These are phyloP conservation scores for Clavispora carvajalis DNA, from an alignment of 805 yeast genomes.

Conservation along the genomic window DNA sequence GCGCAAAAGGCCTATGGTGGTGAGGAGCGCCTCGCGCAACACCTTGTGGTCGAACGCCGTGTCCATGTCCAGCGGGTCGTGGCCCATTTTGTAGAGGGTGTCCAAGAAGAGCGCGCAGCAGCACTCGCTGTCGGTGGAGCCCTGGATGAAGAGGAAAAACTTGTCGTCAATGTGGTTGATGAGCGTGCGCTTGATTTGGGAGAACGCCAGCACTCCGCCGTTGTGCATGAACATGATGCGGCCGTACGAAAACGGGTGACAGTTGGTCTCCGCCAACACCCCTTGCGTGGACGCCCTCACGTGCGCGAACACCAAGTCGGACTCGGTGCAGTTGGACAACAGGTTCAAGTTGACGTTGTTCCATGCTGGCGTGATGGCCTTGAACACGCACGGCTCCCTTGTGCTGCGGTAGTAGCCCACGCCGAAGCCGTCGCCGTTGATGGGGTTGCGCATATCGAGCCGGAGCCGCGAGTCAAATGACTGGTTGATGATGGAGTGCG, in stretches of 20 bases:
- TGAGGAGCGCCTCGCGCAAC: conserved; percentile 62
- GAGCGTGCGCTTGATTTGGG: conserved; percentile 64
- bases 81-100: conserved; percentile 68
- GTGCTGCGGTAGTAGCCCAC: conserved; percentile 73
- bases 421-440: conserved; percentile 98
- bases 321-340: conserved; percentile 81
- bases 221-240: conserved; percentile 95
- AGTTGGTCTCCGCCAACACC: conserved; percentile 87
- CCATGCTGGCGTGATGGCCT: conserved; percentile 98
- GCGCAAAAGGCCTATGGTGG: conserved; percentile 70
- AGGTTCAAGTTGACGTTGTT: conserved; percentile 86
- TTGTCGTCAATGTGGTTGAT: conserved; percentile 72
- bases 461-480: conserved; percentile 87
- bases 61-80: conserved; percentile 48
- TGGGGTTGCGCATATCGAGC: conserved; percentile 83
- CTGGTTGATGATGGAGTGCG: conserved; percentile 95
- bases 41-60: conserved; percentile 44
- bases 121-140: conserved; percentile 94
- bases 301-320: conserved; percentile 85
- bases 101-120: conserved; percentile 86
- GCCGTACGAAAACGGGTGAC: conserved; percentile 92
- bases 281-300: conserved; percentile 97
- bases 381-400: conserved; percentile 83
- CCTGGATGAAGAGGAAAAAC: conserved; percentile 77
- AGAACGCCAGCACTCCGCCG: conserved; percentile 79